Percentiles rank a stretch among this genome's conserved stretches.
Conservation (phyloP, 2,329 filamentous ascomycete species). For the Onygenales sp. region DNA sequence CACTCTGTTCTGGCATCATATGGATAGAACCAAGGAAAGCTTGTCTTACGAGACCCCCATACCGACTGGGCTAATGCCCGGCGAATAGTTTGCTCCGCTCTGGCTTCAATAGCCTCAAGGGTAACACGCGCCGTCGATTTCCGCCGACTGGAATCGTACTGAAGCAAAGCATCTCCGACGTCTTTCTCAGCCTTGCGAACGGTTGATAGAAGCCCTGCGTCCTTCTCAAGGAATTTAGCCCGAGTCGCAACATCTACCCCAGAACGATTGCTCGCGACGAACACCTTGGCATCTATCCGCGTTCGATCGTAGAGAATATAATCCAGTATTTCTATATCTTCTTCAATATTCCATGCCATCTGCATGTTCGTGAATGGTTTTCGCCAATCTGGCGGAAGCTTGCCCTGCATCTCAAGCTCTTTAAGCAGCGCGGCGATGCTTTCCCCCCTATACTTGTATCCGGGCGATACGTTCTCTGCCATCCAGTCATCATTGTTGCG, state of each 20-base stretch:
- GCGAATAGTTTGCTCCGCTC: neutral
- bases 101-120: neutral
- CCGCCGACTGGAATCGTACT: constrained; percentile 2
- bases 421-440: constrained; percentile 8
- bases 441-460: constrained; percentile 1
- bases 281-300: constrained; percentile 10
- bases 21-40: too few relatives aligned
- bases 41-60: too few relatives aligned
- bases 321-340: constrained; percentile 13
- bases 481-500: constrained; percentile 7
- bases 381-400: constrained; percentile 9
- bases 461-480: constrained; percentile 7
- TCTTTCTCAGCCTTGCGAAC: constrained; percentile 5
- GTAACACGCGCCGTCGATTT: neutral
- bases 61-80: neutral
- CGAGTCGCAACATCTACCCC: constrained; percentile 8
- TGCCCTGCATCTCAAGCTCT: constrained; percentile 7
- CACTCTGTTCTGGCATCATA: too few relatives aligned
- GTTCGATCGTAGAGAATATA: constrained; percentile 10
- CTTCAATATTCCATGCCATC: constrained; percentile 9
- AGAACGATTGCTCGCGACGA: constrained; percentile 9
- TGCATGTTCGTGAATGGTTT: neutral
- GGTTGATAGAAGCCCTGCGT: constrained; percentile 5
- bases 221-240: constrained; percentile 9
- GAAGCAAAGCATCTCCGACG: constrained; percentile 3